phyloP scores from a whole-genome alignment of 345 rosid genomes.

The Populus davidiana region DNA sequence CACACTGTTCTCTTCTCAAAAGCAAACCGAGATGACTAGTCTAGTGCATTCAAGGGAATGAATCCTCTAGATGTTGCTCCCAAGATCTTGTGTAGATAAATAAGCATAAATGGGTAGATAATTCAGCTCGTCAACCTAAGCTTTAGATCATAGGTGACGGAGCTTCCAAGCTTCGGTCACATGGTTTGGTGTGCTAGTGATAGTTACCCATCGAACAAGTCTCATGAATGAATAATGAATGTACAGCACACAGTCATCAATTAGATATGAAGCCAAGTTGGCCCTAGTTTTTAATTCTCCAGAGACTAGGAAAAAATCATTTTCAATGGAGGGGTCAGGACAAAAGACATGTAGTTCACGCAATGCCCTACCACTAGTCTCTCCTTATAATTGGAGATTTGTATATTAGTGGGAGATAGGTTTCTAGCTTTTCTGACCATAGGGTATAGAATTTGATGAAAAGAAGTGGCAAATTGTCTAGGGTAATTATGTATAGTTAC shows the following conservation, averaged over 20 bases:
- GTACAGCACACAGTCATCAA: too few relatives aligned
- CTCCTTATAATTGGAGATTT: not conserved
- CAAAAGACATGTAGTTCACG: constrained; percentile 7
- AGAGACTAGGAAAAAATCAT: not conserved
- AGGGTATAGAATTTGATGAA: not conserved
- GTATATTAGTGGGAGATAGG: not conserved
- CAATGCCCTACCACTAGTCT: constrained; percentile 18
- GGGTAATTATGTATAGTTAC: not conserved
- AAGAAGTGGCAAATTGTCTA: not conserved
- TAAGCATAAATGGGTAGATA: not conserved
- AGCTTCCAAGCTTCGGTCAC: not conserved
- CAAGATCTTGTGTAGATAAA: too few relatives aligned
- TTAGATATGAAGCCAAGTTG: not conserved
- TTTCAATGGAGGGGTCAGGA: not conserved
- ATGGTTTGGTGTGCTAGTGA: not conserved
- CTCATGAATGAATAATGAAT: not conserved
- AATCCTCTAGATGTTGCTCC: too few relatives aligned
- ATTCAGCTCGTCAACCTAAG: not conserved
- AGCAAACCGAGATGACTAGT: not conserved
- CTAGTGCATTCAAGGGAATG: not conserved
- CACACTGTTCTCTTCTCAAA: not conserved
- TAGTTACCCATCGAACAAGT: not conserved
- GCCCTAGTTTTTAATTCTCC: not conserved
- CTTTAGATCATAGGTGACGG: not conserved
- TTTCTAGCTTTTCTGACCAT: not conserved